Percentiles rank a stretch among this genome's conserved stretches.
These are phyloP conservation scores for Myotisia sp. DNA, from an alignment of 2,329 filamentous ascomycete species.

Conservation along the genomic window DNA sequence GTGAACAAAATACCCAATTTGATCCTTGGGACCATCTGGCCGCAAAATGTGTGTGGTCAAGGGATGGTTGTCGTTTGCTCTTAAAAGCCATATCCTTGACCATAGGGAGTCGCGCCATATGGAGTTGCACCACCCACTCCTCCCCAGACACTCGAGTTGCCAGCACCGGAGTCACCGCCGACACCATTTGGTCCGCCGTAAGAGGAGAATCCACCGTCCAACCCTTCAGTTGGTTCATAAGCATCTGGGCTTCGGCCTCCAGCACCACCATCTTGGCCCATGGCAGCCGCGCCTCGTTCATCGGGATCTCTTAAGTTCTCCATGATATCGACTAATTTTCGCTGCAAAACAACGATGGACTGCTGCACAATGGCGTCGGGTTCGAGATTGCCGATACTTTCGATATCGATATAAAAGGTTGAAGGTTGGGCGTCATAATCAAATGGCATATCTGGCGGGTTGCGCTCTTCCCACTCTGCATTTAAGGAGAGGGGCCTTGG, in stretches of 20 bases:
- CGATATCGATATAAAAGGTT: constrained; percentile 87
- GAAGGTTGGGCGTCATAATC: constrained; percentile 76
- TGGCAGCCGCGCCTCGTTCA: constrained; percentile 33
- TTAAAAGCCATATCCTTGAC: constrained; percentile 27
- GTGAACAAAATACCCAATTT: neutral
- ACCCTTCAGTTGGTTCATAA: constrained; percentile 33
- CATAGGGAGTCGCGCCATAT: constrained; percentile 49
- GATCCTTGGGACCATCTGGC: neutral
- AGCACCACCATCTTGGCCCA: constrained; percentile 22
- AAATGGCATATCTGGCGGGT: constrained; percentile 71
- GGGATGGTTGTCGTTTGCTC: too few species aligned
- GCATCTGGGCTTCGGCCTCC: constrained; percentile 38
- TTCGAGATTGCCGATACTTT: constrained; percentile 73
- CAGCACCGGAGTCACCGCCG: constrained; percentile 6
- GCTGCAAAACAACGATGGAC: constrained; percentile 76
- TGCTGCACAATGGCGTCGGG: constrained; percentile 80
- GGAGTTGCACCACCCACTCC: constrained; percentile 40
- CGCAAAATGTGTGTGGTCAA: too few species aligned
- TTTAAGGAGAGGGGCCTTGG: constrained; percentile 27
- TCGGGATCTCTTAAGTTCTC: constrained; percentile 43
- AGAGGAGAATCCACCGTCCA: constrained; percentile 29
- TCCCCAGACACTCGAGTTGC: constrained; percentile 49
- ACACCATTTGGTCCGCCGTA: constrained; percentile 19
- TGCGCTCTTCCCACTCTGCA: constrained; percentile 58
- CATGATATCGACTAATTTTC: constrained; percentile 74